phyloP scores from a whole-genome alignment of 208 protist species.

The Leishmania lainsoni region DNA sequence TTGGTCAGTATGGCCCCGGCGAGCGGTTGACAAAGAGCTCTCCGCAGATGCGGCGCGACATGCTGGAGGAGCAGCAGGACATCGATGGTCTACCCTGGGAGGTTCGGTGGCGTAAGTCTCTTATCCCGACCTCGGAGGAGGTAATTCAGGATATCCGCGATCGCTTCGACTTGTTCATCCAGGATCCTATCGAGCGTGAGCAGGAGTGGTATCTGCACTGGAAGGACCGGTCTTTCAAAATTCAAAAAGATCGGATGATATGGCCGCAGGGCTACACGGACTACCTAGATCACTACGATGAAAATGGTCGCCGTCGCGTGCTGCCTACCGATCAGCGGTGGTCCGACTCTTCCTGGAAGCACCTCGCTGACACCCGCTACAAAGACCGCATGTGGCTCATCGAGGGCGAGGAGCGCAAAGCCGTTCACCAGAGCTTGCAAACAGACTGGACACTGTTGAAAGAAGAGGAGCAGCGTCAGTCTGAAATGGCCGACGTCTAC shows the following conservation, averaged over 20 bases:
- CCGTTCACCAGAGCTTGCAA: slow-evolving; percentile 78
- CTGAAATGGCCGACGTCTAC: slow-evolving; percentile 82
- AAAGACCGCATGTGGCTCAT: slow-evolving; percentile 92
- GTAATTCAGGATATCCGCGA: slow-evolving; percentile 90
- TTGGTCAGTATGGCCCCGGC: slow-evolving; percentile 79
- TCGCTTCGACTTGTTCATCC: slow-evolving; percentile 87
- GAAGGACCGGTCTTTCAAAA: slow-evolving; percentile 87
- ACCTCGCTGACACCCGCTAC: slow-evolving; percentile 86
- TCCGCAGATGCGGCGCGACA: slow-evolving; percentile 72
- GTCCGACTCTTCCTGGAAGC: slow-evolving; percentile 91
- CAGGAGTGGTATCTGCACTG: slow-evolving; percentile 92
- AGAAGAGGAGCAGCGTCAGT: slow-evolving; percentile 79
- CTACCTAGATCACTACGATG: slow-evolving; percentile 92
- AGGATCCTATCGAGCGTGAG: slow-evolving; percentile 90
- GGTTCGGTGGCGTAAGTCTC: slow-evolving; percentile 79
- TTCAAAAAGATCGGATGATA: slow-evolving; percentile 91
- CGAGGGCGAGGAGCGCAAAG: slow-evolving; percentile 86
- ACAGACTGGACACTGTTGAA: slow-evolving; percentile 58
- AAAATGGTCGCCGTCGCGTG: slow-evolving; percentile 78
- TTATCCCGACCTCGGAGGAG: slow-evolving; percentile 89
- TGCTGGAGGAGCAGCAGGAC: slow-evolving; percentile 89
- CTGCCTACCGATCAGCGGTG: slow-evolving; percentile 86
- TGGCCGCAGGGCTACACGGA: slow-evolving; percentile 93
- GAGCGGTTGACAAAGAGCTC: slow-evolving; percentile 78
- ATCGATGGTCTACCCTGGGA: slow-evolving; percentile 91